Evolutionary conservation across 306 rosid genomes (phyloP), one percentile per base, ranked within the genome.

Genomic region (Vigna trinervia): DNA sequence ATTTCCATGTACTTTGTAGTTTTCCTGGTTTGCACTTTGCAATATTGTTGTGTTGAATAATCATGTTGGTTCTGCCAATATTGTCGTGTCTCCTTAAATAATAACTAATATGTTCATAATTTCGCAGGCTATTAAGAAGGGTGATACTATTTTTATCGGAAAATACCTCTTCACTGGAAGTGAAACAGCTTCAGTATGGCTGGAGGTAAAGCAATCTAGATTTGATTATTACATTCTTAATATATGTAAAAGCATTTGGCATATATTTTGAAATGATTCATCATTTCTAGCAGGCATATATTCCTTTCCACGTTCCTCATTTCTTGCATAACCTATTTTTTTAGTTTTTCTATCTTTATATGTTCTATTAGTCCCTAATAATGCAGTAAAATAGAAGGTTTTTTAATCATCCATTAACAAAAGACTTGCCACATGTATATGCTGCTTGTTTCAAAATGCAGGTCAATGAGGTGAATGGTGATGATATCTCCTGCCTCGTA

Each of bases 391-490:
- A 39, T 26, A 8, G 20, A 48, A 68, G 20, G 38, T 32, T 57
- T 56, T 17, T 46, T 47, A 15, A 48, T 19, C 32, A 30, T 19
- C 62, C 46, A 54, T 60, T 60, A 23, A 20, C 61, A 48, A 41
- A 50, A 48, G 41, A 34, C 38, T 50, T 30, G 51, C 32, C 70
- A 80, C 36, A 54, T 20, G 22, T 36, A 52, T 36, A 52, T 39
- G 67, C 26, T 56, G 28, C 68, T 65, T 43, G 30, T 64, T 68
- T 68, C 54, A 47, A 47, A 17, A 63, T 64, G 87, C 86, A 96
- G 99, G 99, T 96, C 79, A 70, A 80, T 51, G 89, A 88, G 85
- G 85, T 91, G 86, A 65, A 90, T 72, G 97, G 93, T 14, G 92
- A 84, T 15, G 98, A 96, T 76, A 96, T 96, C 39, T 84, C 89